A percentile compares a stretch with the other conserved stretches of the same genome.
Evolutionary conservation across 371 early-diverging fungal genomes (phyloP).

Genomic region (Quaeritorhiza haematococci): DNA sequence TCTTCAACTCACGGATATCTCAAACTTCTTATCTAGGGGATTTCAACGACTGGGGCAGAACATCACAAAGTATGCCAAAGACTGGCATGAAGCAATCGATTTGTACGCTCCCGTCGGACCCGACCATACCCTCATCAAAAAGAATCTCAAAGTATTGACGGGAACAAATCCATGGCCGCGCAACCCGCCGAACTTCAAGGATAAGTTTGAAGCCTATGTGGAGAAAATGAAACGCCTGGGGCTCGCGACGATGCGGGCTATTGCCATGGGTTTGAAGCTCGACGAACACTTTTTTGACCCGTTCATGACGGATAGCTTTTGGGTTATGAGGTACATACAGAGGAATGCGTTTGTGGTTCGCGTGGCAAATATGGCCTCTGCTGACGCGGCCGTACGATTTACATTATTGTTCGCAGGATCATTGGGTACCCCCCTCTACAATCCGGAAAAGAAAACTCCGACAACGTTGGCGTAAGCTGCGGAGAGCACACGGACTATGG

Average conservation of each 20-base stretch:
- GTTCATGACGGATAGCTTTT: constrained; percentile 33
- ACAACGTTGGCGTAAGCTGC: constrained; percentile 30
- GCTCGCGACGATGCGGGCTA: constrained; percentile 31
- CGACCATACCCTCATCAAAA: constrained; percentile 15
- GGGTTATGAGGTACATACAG: constrained; percentile 30
- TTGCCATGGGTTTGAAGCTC: constrained; percentile 37
- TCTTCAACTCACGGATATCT: not conserved
- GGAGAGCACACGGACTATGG: constrained; percentile 44
- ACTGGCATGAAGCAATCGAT: constrained; percentile 43
- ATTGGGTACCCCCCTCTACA: constrained; percentile 38
- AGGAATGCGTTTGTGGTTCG: too few relatives aligned
- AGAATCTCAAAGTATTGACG: constrained; percentile 17
- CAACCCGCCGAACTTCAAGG: constrained; percentile 18
- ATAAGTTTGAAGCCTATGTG: constrained; percentile 24
- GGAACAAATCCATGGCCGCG: constrained; percentile 34
- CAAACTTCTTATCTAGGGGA: constrained; percentile 23
- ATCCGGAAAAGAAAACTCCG: not conserved
- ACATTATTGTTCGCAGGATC: constrained; percentile 16
- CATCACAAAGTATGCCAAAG: constrained; percentile 36
- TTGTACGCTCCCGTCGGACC: constrained; percentile 29
- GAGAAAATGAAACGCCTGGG: constrained; percentile 26
- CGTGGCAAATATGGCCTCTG: too few relatives aligned
- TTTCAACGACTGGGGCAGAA: constrained; percentile 43
- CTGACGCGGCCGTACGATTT: constrained; percentile 2
- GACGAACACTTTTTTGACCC: constrained; percentile 32